Base-by-base conservation (phyloP, 148 eudicot species). In the Agrostemma githago region DNA sequence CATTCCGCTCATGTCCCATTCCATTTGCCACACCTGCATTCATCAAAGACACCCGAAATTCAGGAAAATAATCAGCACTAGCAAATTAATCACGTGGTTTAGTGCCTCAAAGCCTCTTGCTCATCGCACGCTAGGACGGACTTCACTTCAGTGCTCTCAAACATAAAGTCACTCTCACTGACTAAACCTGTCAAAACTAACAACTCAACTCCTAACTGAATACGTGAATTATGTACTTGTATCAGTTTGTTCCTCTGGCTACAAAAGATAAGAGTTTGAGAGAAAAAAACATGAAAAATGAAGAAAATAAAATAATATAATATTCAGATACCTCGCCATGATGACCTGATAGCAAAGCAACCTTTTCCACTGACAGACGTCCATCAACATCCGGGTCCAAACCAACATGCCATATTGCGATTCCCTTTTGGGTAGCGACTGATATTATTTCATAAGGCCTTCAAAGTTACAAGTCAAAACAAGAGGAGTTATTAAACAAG, bases 1-100 rank as follows among this genome's bases (percentile, higher is more conserved):
- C 99, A 95, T 95, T 71, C 99, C 99, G 54, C 99, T 95, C 93
- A 95, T 89, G 77, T 95, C 99, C 99, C 99, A 95, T 79, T 90
- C 99, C 97, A 90, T 90, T 82, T 95, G 86, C 92, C 97, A 92
- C 16, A 90, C 96, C 99, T 95, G 81, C 39, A 19, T 51, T 67
- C 15, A 26, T 62, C 74, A 68, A 67, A 58, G 8, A 72, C 51
- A 15, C 37, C 16, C 39, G 53, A 5, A 38, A 37, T 19, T 44
- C 2, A 9, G 3, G 10, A 11, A 53, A 67, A 41, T 16, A 71
- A 10, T 26, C 40, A 58, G 12, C 51, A 34, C 37, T 68, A 11
- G 71, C 40, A 46, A 26, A 48, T 14, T 11, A 51, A 12, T 51
- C 56, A 0, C 14, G 56, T 51, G 3, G 14, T 51, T 10, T 48